Evolutionary conservation across 2,329 filamentous ascomycete genomes (phyloP), one percentile per base, ranked within the genome.

Genomic region (Calycina herbarum): DNA sequence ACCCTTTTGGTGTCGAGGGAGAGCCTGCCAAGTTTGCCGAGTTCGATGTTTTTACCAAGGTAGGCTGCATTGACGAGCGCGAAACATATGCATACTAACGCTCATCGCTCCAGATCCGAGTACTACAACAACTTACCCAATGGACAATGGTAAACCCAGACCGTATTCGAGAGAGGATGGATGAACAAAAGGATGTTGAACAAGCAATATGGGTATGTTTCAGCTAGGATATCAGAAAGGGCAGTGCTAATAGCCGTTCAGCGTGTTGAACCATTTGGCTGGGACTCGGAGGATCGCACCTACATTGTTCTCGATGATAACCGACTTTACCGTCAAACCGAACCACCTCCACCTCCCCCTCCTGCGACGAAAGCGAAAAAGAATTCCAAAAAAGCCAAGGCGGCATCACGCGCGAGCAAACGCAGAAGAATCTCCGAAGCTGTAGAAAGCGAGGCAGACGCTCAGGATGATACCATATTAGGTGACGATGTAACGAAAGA

Each of bases 291-390:
- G 58, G 94, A 96, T 69, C 89, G 93, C 45, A 89, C 88, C 42
- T 96, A 98, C 76, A 96, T 90, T 74, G 89, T 98, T 2, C 85
- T 99, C 3, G 94, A 98, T 73, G 95, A 99, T 76, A 96, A 97
- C 73, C 87, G 95, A 68, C 82, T 99, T 54, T 99, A 99, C 77
- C 91, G 94, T 64, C 84, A 90, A 67, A 93, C 91, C n/a, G 92
- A 96, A 66, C 85, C 90, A 31, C 86, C 87, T 0, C 82, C 86
- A 1, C 84, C 86, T 0, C 83, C 87, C 6, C 78, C 85, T 15
- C 79, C 82, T n/a, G 76, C 83, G 2, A 77, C 83, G 31, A 90
- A 90, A 74, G 81, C 86, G 1, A 89, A 83, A 77, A 86, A 83
- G 71, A 91, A 88, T 73, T 86, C 84, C 31, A 89, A 88, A 71